phyloP scores from a whole-genome alignment of 441 rosid genomes.

The Gossypium schwendimanii region DNA sequence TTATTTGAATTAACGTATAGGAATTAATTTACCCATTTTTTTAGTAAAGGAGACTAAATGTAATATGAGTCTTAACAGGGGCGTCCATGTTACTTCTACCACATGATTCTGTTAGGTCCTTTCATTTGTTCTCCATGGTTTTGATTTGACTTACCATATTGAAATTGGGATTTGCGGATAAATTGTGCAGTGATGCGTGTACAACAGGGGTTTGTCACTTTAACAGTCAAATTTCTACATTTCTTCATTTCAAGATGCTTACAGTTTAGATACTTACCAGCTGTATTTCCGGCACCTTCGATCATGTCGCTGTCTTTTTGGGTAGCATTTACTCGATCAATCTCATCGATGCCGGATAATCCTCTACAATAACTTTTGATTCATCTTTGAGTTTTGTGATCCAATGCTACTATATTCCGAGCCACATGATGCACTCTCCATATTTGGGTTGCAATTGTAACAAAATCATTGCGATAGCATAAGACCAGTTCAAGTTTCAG shows the following conservation, averaged over 20 bases:
- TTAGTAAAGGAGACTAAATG: too few species aligned
- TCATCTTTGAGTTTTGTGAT: neutral
- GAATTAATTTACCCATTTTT: too few species aligned
- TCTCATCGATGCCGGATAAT: conserved; percentile 20
- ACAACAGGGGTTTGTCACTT: conserved; percentile 8
- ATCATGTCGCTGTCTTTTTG: conserved; percentile 16
- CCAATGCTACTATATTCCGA: neutral
- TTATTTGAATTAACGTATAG: too few species aligned
- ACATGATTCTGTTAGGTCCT: neutral
- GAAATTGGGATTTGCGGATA: conserved; percentile 1
- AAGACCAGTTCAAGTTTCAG: neutral
- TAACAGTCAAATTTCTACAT: conserved; percentile 15
- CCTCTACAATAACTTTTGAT: neutral
- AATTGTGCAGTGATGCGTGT: neutral
- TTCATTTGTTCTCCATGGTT: neutral
- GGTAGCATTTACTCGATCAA: conserved; percentile 20
- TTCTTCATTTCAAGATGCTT: conserved; percentile 20
- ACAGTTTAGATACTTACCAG: conserved; percentile 8
- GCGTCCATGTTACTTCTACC: too few species aligned
- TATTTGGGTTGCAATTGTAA: neutral
- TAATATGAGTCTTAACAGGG: too few species aligned
- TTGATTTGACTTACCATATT: neutral
- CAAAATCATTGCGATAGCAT: neutral
- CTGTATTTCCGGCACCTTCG: neutral
- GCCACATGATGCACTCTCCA: neutral